These are phyloP conservation scores for Chaetomium strumarium DNA, from an alignment of 2,329 filamentous ascomycete species.

Conservation along the genomic window DNA sequence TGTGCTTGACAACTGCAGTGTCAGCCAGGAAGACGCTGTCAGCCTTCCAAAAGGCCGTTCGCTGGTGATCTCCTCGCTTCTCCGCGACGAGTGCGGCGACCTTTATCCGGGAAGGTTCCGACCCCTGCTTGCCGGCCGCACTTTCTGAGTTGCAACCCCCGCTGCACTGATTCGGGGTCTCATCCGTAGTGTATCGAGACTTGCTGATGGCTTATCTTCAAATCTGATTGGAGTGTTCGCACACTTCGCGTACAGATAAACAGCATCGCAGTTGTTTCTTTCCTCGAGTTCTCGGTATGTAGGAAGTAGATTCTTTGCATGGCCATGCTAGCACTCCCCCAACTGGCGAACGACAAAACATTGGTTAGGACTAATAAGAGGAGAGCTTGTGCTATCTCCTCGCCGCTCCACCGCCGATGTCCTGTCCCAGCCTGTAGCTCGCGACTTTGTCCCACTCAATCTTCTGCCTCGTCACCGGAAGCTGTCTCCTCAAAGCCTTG, in stretches of 20 bases:
- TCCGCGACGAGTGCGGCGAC: conserved; percentile 8
- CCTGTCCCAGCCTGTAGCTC: conserved; percentile 79
- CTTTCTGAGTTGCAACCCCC: background rate
- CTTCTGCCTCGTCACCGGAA: conserved; percentile 96
- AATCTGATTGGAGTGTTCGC: background rate
- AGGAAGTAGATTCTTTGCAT: background rate
- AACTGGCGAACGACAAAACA: too few relatives aligned
- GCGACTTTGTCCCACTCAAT: conserved; percentile 99
- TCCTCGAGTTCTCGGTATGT: background rate
- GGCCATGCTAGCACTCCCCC: background rate
- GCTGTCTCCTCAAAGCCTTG: conserved; percentile 83
- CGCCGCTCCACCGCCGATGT: conserved; percentile 64
- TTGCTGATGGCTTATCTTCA: background rate
- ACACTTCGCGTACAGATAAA: too few relatives aligned
- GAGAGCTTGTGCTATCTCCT: conserved; percentile 36
- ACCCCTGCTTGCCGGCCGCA: background rate
- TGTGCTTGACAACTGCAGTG: background rate
- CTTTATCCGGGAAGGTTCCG: conserved; percentile 12
- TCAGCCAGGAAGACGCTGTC: background rate
- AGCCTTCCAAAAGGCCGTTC: background rate
- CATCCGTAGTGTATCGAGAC: conserved; percentile 2
- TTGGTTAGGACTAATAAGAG: too few relatives aligned
- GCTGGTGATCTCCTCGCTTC: background rate
- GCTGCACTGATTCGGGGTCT: background rate
- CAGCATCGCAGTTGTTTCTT: too few relatives aligned